Percentiles rank a stretch among this genome's conserved stretches.
Conservation (phyloP, 2,329 filamentous ascomycete species). For the Periconia sp. region DNA sequence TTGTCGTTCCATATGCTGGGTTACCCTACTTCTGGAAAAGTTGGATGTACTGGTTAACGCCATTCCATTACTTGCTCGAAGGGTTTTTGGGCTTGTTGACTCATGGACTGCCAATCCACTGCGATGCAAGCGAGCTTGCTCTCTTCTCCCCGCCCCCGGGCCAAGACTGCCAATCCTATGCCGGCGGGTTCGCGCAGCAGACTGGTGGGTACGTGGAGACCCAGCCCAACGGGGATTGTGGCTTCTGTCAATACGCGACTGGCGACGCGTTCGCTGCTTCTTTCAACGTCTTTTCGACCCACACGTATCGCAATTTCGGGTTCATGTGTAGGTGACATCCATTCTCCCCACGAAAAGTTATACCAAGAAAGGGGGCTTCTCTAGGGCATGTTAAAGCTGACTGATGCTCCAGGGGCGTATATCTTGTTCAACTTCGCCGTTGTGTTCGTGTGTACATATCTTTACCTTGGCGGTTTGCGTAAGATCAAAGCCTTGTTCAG, state of each 20-base stretch:
- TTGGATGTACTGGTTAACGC: constrained; percentile 58
- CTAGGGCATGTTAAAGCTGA: not conserved
- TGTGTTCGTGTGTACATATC: constrained; percentile 57
- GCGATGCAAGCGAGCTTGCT: constrained; percentile 59
- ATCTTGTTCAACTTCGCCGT: constrained; percentile 65
- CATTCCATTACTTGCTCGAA: constrained; percentile 68
- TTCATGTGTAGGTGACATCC: constrained; percentile 53
- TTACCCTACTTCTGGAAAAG: constrained; percentile 67
- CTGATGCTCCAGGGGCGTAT: constrained; percentile 41
- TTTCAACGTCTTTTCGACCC: constrained; percentile 62
- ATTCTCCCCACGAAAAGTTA: not conserved
- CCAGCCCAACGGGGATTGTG: constrained; percentile 59
- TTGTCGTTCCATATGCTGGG: constrained; percentile 67
- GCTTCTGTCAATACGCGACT: constrained; percentile 63
- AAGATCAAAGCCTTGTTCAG: constrained; percentile 41
- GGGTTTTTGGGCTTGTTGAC: constrained; percentile 57
- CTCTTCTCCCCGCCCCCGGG: constrained; percentile 62
- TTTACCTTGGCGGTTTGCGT: constrained; percentile 52
- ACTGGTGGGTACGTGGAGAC: constrained; percentile 64
- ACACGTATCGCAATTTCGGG: constrained; percentile 69
- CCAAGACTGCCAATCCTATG: constrained; percentile 63
- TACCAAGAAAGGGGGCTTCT: not conserved
- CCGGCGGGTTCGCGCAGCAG: constrained; percentile 53
- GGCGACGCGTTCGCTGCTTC: constrained; percentile 60
- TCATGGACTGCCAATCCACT: constrained; percentile 60